These are phyloP conservation scores for Mycotypha africana DNA, from an alignment of 371 early-diverging fungal species.

Conservation along the genomic window DNA sequence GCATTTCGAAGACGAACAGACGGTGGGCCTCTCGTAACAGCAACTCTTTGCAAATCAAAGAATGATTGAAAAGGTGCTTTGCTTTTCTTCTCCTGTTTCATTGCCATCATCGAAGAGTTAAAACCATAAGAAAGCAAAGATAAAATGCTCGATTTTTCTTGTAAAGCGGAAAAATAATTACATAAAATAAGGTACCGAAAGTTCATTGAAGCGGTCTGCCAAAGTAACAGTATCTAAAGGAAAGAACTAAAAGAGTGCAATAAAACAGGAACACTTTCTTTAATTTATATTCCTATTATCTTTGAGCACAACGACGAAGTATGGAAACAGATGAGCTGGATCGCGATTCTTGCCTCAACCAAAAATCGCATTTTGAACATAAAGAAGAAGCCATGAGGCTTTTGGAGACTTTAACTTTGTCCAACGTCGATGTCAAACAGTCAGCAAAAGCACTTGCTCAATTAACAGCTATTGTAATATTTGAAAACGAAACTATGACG, in stretches of 20 bases:
- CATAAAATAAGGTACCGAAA: too few relatives aligned
- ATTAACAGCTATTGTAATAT: slow-evolving; percentile 24
- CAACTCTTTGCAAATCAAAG: slow-evolving; percentile 40
- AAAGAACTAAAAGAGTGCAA: too few relatives aligned
- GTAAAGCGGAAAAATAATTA: background rate
- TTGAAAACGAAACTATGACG: background rate
- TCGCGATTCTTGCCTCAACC: slow-evolving; percentile 12
- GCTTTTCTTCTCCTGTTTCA: too few relatives aligned
- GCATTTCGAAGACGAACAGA: slow-evolving; percentile 38
- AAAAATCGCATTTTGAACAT: slow-evolving; percentile 41
- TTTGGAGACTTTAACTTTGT: background rate
- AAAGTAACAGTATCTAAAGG: too few relatives aligned
- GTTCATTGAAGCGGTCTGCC: too few relatives aligned
- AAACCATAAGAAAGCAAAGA: too few relatives aligned
- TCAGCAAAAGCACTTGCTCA: slow-evolving; percentile 11
- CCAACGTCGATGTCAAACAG: slow-evolving; percentile 1
- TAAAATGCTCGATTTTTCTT: slow-evolving; percentile 4
- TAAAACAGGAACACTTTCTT: too few relatives aligned
- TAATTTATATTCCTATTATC: background rate
- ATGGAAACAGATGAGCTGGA: slow-evolving; percentile 13
- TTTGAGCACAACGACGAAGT: too few relatives aligned
- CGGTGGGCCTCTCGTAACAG: slow-evolving; percentile 36
- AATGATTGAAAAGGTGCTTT: slow-evolving; percentile 20
- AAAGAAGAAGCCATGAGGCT: slow-evolving; percentile 12
- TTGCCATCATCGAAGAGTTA: too few relatives aligned